These are phyloP conservation scores for Tuber calosporum DNA, from an alignment of 495 filamentous ascomycete genomes.

Conservation along the genomic window DNA sequence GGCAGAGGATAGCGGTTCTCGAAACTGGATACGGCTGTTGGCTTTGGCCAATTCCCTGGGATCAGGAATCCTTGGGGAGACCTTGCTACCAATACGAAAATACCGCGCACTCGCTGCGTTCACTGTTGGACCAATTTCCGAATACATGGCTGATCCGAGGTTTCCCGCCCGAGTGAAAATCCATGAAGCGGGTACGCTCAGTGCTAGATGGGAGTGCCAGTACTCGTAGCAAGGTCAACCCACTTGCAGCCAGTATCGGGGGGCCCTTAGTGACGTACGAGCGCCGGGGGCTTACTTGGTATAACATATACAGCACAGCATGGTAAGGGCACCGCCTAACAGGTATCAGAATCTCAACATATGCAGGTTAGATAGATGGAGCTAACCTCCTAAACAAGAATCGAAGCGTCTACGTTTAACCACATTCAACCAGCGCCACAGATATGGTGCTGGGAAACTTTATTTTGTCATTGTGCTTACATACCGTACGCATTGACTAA, in stretches of 20 bases:
- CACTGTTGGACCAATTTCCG: background rate
- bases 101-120: background rate
- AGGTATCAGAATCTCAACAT: background rate
- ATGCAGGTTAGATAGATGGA: background rate
- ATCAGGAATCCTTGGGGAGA: background rate
- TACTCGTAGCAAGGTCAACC: background rate
- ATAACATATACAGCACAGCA: background rate
- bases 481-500: background rate
- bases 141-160: background rate
- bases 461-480: background rate
- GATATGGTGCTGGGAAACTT: background rate
- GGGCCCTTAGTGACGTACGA: background rate
- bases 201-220: background rate
- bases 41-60: background rate
- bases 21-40: background rate
- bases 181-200: background rate
- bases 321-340: background rate
- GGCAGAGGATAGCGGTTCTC: no score
- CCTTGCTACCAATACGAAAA: background rate
- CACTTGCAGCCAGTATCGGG: background rate
- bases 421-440: background rate
- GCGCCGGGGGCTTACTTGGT: background rate
- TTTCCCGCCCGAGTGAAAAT: background rate
- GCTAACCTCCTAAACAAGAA: background rate
- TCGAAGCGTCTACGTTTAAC: background rate